Evolutionary conservation across 192 early-diverging fungal species (phyloP).

Genomic region (Umbelopsis isabellina): DNA sequence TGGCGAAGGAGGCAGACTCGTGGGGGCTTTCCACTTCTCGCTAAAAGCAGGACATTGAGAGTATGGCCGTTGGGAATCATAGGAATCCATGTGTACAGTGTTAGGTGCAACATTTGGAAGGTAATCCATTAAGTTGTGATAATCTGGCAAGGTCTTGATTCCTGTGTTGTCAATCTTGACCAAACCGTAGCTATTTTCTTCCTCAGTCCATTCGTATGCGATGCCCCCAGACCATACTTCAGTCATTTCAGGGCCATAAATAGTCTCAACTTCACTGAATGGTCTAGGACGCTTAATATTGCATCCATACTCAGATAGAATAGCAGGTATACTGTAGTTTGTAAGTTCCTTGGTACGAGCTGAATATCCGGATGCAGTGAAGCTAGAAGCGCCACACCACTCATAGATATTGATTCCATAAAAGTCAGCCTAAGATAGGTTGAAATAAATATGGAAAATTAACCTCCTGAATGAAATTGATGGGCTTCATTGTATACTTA

Average conservation of each 20-base stretch:
- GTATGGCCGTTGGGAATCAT: slow-evolving; percentile 32
- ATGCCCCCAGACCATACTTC: slow-evolving; percentile 68
- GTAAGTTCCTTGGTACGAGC: slow-evolving; percentile 61
- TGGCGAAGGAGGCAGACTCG: slow-evolving; percentile 61
- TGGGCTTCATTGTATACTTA: background rate
- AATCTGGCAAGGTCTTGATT: slow-evolving; percentile 53
- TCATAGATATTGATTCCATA: slow-evolving; percentile 76
- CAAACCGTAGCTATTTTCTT: slow-evolving; percentile 72
- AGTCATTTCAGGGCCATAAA: slow-evolving; percentile 70
- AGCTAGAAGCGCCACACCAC: slow-evolving; percentile 70
- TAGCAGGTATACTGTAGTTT: slow-evolving; percentile 59
- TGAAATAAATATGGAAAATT: slow-evolving; percentile 13
- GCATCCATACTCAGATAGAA: slow-evolving; percentile 78
- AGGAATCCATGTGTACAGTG: slow-evolving; percentile 57
- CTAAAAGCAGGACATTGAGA: slow-evolving; percentile 40
- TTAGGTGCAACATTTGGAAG: slow-evolving; percentile 54
- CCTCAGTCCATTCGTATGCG: slow-evolving; percentile 74
- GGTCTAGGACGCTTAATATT: slow-evolving; percentile 63
- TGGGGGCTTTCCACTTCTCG: slow-evolving; percentile 54
- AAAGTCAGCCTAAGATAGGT: slow-evolving; percentile 58
- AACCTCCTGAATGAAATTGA: background rate
- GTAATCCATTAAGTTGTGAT: slow-evolving; percentile 59
- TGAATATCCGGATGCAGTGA: slow-evolving; percentile 63
- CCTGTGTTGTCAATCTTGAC: slow-evolving; percentile 51
- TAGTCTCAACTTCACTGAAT: slow-evolving; percentile 66